Evolutionary conservation across 2,329 filamentous ascomycete species (phyloP).

Genomic region (Nemania sp.): DNA sequence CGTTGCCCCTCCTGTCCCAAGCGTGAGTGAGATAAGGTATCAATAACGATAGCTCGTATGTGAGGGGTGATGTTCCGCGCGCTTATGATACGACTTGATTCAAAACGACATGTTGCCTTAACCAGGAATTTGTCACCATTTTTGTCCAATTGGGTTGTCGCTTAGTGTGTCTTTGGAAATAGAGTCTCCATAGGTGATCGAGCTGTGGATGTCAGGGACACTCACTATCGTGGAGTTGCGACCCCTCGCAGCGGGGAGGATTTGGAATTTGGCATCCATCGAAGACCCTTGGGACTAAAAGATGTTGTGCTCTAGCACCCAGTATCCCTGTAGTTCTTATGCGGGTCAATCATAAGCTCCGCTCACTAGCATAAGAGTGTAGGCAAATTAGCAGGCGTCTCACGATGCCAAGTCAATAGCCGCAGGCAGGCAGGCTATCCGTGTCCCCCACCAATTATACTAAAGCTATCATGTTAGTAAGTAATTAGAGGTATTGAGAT

Average conservation of each 20-base stretch:
- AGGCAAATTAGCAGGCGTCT: neutral
- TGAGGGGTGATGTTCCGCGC: neutral
- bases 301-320: slow-evolving; percentile 20
- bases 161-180: slow-evolving; percentile 3
- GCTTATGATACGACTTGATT: neutral
- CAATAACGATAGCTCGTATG: neutral
- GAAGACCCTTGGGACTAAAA: slow-evolving; percentile 16
- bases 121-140: slow-evolving; percentile 20
- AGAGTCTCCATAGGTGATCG: neutral
- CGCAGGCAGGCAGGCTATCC: slow-evolving; percentile 5
- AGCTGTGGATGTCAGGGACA: slow-evolving; percentile 12
- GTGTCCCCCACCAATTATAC: slow-evolving; percentile 9
- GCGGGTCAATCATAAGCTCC: slow-evolving; percentile 15
- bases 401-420: slow-evolving; percentile 18
- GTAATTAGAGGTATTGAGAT: neutral
- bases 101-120: neutral
- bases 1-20: slow-evolving; percentile 20
- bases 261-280: slow-evolving; percentile 33
- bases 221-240: slow-evolving; percentile 12
- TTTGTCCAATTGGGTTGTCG: slow-evolving; percentile 1
- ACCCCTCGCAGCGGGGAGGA: slow-evolving; percentile 28
- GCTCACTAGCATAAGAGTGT: neutral
- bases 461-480: no score
- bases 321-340: slow-evolving; percentile 2
- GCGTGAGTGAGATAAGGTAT: neutral